Base-by-base conservation (phyloP, 768 basidiomycete genomes). In the Lenzites betulinus region DNA sequence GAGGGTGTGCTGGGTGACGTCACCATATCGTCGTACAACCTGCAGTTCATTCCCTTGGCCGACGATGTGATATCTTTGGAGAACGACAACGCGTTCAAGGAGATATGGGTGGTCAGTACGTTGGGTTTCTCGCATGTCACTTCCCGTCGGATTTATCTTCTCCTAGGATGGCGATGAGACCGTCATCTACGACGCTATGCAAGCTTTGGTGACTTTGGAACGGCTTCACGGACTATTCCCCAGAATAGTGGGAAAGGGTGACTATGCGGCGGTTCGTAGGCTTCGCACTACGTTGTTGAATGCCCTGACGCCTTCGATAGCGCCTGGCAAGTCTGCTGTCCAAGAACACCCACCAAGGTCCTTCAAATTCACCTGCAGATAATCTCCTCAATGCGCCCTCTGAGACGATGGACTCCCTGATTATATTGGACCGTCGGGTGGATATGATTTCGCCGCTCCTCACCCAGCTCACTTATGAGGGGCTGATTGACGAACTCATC, bases 1-100 rank as follows among this genome's bases (percentile, higher is more conserved):
- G 91, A 97, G 69, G 97, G 96, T n/a, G 95, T 99, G 0, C 81
- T 95, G 16, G 97, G 97, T n/a, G 95, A 98, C 68, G 80, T 99
- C 46, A 87, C 84, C 8, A 84, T 98, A 30, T 85, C 86, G 20
- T 84, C 92, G 28, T 96, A 93, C 74, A 92, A 93, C 71, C 81
- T 99, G 23, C 94, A 95, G 67, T 92, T 98, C 67, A 93, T 98
- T 63, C 94, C 95, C 16, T 69, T 98, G 38, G 95, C 95, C 59
- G 89, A 93, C 18, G 97, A 99, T 73, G 86, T 98, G 59, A 76
- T 98, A 33, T 97, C 94, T 2, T 75, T 99, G 30, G 97, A 99
- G 76, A 76, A 88, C 64, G 92, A 94, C 48, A 82, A 80, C 61
- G 87, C 90, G 1, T 93, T 96, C 76, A 88, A 86, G 74, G 93